phyloP scores from a whole-genome alignment of 768 basidiomycete species.

The Agaricus sinodeliciosus region DNA sequence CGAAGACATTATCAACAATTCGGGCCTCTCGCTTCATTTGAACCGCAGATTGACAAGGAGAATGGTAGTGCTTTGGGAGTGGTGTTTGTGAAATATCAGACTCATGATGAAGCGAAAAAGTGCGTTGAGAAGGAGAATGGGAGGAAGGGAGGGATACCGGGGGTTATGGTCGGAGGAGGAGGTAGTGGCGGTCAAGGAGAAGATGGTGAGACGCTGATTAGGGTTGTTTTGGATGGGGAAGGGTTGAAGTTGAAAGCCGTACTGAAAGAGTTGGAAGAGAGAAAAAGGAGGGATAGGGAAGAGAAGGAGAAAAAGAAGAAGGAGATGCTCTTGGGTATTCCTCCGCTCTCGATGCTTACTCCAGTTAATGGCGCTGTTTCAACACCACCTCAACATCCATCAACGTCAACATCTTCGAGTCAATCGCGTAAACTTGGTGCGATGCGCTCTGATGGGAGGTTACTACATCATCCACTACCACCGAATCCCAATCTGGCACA shows the following conservation, averaged over 20 bases:
- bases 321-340: constrained; percentile 10
- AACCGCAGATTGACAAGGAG: constrained; percentile 70
- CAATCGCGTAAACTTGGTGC: not conserved
- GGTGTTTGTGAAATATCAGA: constrained; percentile 60
- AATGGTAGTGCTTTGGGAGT: constrained; percentile 85
- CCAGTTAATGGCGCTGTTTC: not conserved
- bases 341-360: not conserved
- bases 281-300: constrained; percentile 42
- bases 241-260: constrained; percentile 57
- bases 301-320: constrained; percentile 31
- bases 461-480: constrained; percentile 14
- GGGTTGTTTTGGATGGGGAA: constrained; percentile 77
- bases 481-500: constrained; percentile 11
- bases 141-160: constrained; percentile 39
- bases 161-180: constrained; percentile 20
- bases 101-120: constrained; percentile 59
- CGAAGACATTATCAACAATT: constrained; percentile 56
- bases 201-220: constrained; percentile 45
- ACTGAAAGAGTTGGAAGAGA: constrained; percentile 57
- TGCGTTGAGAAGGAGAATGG: constrained; percentile 68
- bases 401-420: not conserved
- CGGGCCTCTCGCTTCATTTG: constrained; percentile 60
- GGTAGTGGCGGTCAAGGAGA: constrained; percentile 21
- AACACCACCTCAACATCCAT: constrained; percentile 11
- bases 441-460: constrained; percentile 3